Conservation (phyloP, 2,329 filamentous ascomycete genomes). For the Phialemoniopsis sp. region DNA sequence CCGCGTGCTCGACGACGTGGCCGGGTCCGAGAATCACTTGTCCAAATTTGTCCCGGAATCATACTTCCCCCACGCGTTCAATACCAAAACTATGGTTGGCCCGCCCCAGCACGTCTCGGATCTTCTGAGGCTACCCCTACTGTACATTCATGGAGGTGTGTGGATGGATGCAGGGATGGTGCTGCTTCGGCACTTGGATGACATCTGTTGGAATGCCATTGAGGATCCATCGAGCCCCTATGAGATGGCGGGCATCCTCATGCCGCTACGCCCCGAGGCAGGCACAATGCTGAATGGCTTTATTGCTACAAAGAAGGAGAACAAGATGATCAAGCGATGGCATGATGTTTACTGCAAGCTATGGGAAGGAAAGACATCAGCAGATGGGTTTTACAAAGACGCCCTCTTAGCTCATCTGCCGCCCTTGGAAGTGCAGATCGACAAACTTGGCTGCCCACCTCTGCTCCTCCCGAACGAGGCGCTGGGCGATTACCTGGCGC, state of each 20-base stretch:
- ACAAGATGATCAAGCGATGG: conserved; percentile 38
- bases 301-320: conserved; percentile 32
- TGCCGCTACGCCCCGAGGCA: conserved; percentile 13
- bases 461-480: not conserved
- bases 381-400: conserved; percentile 6
- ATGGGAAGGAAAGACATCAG: conserved; percentile 26
- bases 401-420: conserved; percentile 3
- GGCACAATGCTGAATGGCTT: conserved; percentile 6
- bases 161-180: conserved; percentile 33
- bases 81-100: conserved; percentile 31
- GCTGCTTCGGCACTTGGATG: conserved; percentile 24
- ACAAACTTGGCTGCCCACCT: not conserved
- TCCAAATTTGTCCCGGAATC: conserved; percentile 22
- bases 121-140: conserved; percentile 31
- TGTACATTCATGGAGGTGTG: conserved; percentile 27
- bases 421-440: not conserved
- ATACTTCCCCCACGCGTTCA: conserved; percentile 27
- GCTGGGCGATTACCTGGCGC: not conserved
- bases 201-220: conserved; percentile 25
- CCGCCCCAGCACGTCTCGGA: conserved; percentile 35
- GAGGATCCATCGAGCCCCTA: conserved; percentile 25
- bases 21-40: conserved; percentile 25
- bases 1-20: conserved; percentile 29
- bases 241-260: conserved; percentile 32
- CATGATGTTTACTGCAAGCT: conserved; percentile 28